Percentiles rank a stretch among this genome's conserved stretches.
phyloP scores from a whole-genome alignment of 106 monocot genomes.

The Dendrobium officinale region DNA sequence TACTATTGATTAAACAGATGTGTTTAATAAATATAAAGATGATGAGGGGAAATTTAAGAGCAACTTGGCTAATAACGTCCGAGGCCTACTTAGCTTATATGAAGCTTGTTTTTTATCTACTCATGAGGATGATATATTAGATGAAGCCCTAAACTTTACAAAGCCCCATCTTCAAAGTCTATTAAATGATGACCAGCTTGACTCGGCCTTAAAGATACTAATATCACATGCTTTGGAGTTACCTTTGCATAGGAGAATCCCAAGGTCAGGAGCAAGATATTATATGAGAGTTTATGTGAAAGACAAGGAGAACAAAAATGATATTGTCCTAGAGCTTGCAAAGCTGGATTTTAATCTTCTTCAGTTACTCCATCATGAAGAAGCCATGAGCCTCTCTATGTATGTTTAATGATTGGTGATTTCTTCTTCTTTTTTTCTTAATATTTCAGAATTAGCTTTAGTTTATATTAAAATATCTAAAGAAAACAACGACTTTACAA shows the following conservation, averaged over 20 bases:
- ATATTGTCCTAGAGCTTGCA: slow-evolving; percentile 10
- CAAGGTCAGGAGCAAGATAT: slow-evolving; percentile 4
- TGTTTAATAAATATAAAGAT: background rate
- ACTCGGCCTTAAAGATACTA: background rate
- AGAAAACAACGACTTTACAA: too few relatives aligned
- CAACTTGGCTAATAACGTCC: background rate
- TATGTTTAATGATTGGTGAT: background rate
- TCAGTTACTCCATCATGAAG: slow-evolving; percentile 11
- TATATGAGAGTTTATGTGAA: slow-evolving; percentile 5
- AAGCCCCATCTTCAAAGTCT: background rate
- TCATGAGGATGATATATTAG: background rate
- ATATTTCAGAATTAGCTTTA: background rate
- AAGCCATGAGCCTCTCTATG: slow-evolving; percentile 7
- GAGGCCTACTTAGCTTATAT: slow-evolving; percentile 10
- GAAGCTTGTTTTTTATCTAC: slow-evolving; percentile 7
- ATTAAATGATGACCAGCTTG: too few relatives aligned
- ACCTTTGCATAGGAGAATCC: background rate
- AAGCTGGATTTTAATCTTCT: slow-evolving; percentile 15
- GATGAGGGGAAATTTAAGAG: slow-evolving; percentile 3
- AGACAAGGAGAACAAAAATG: background rate
- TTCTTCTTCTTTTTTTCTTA: background rate
- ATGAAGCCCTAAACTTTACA: slow-evolving; percentile 7
- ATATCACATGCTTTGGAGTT: slow-evolving; percentile 4
- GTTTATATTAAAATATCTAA: background rate
- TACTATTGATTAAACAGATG: background rate